phyloP scores from a whole-genome alignment of 768 basidiomycete genomes.

The Hygrocybe punicea region DNA sequence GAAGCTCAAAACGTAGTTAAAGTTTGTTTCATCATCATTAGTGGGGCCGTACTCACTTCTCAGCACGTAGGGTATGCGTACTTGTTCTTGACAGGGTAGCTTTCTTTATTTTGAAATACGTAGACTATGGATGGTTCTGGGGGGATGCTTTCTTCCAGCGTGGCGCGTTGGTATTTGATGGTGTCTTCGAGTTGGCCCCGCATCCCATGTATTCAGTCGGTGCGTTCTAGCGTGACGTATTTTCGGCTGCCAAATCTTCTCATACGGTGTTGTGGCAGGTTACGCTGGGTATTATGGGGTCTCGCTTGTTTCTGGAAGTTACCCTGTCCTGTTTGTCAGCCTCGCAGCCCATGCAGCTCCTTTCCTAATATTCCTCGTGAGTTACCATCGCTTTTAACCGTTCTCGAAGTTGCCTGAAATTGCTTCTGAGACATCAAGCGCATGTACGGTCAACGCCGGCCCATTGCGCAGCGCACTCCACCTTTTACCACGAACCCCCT shows the following conservation, averaged over 20 bases:
- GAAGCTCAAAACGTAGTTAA: constrained; percentile 98
- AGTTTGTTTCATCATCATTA: constrained; percentile 26
- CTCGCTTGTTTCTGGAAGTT: constrained; percentile 85
- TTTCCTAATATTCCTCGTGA: constrained; percentile 90
- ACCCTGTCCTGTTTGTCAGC: constrained; percentile 87
- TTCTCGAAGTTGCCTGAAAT: constrained; percentile 1
- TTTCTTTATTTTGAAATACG: not conserved
- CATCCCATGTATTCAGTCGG: constrained; percentile 95
- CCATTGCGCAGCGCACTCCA: constrained; percentile 81
- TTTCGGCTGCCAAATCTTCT: too few species aligned
- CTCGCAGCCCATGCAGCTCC: constrained; percentile 92
- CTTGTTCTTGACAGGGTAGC: not conserved
- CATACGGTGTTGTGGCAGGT: too few species aligned
- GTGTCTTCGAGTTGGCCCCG: constrained; percentile 91
- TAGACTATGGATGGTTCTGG: constrained; percentile 96
- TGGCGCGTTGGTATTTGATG: constrained; percentile 93
- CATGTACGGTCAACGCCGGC: constrained; percentile 89
- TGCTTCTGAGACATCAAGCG: constrained; percentile 77
- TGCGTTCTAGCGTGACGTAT: constrained; percentile 24
- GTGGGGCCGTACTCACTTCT: not conserved
- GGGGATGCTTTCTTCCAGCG: constrained; percentile 91
- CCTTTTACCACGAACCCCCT: constrained; percentile 29
- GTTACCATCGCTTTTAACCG: constrained; percentile 24
- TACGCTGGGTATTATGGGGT: constrained; percentile 98
- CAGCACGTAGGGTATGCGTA: not conserved